Percentiles rank a stretch among this genome's conserved stretches.
phyloP scores from a whole-genome alignment of 371 early-diverging fungal genomes.

The Neoconidiobolus thromboides region DNA sequence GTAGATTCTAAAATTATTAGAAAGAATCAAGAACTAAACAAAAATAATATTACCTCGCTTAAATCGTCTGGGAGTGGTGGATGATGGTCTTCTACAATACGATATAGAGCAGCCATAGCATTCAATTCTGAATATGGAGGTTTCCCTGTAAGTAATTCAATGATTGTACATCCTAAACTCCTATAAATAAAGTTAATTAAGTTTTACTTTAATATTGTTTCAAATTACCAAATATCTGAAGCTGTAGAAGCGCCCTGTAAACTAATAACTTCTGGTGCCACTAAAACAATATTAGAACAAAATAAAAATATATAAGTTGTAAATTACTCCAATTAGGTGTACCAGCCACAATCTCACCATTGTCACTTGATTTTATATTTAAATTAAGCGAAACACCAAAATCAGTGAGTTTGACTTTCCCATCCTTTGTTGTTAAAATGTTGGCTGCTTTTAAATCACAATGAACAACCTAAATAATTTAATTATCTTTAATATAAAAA shows the following conservation, averaged over 20 bases:
- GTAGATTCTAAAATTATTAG: conserved; percentile 25
- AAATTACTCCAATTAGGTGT: conserved; percentile 85
- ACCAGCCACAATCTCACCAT: conserved; percentile 54
- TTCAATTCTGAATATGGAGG: conserved; percentile 68
- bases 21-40: not conserved
- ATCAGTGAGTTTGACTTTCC: conserved; percentile 86
- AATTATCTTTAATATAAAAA: not conserved
- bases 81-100: conserved; percentile 71
- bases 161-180: conserved; percentile 58
- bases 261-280: conserved; percentile 95
- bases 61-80: conserved; percentile 36
- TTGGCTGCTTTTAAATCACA: conserved; percentile 95
- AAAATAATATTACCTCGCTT: conserved; percentile 7
- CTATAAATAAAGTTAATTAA: conserved; percentile 8
- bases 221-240: conserved; percentile 64
- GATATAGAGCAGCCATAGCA: conserved; percentile 73
- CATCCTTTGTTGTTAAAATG: conserved; percentile 83
- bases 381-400: conserved; percentile 85
- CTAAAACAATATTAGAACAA: not conserved
- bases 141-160: conserved; percentile 69
- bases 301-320: not conserved
- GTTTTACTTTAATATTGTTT: not conserved
- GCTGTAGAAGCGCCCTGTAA: conserved; percentile 57
- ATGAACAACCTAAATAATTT: conserved; percentile 48
- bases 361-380: conserved; percentile 25